Conservation (phyloP, 2,329 filamentous ascomycete genomes). For the Raffaelea deltoideospora region DNA sequence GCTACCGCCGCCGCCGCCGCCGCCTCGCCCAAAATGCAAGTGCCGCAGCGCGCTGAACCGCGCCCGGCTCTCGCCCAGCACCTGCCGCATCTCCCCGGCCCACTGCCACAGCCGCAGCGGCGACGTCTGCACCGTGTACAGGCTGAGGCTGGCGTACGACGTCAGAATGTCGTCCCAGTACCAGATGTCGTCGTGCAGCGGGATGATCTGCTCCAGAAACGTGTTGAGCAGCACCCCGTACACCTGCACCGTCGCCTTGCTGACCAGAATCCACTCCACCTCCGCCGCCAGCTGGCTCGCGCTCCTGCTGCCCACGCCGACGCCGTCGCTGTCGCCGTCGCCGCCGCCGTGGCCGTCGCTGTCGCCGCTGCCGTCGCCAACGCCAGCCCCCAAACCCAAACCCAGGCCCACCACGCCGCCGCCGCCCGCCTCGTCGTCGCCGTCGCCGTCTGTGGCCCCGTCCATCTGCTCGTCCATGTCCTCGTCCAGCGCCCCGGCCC, state of each 20-base stretch:
- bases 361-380: neutral
- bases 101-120: constrained; percentile 62
- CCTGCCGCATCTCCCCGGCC: constrained; percentile 35
- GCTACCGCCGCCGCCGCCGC: neutral
- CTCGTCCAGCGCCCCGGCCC: too few species aligned
- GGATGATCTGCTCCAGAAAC: constrained; percentile 69
- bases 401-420: too few species aligned
- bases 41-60: constrained; percentile 22
- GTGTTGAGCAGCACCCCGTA: constrained; percentile 68
- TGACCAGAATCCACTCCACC: constrained; percentile 78
- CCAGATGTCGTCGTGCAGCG: constrained; percentile 74
- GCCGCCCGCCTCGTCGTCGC: constrained; percentile 3
- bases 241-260: constrained; percentile 82
- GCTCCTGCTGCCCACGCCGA: neutral
- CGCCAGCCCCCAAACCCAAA: neutral
- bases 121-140: constrained; percentile 79
- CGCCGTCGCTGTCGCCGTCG: neutral
- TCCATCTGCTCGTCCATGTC: too few species aligned
- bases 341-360: neutral
- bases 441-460: constrained; percentile 6
- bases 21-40: too few species aligned
- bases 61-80: constrained; percentile 46
- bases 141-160: constrained; percentile 60
- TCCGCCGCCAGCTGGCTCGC: constrained; percentile 50
- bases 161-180: constrained; percentile 88